Evolutionary conservation across 73 alveolate genomes (phyloP).

Genomic region (Paramecium biaurelia): DNA sequence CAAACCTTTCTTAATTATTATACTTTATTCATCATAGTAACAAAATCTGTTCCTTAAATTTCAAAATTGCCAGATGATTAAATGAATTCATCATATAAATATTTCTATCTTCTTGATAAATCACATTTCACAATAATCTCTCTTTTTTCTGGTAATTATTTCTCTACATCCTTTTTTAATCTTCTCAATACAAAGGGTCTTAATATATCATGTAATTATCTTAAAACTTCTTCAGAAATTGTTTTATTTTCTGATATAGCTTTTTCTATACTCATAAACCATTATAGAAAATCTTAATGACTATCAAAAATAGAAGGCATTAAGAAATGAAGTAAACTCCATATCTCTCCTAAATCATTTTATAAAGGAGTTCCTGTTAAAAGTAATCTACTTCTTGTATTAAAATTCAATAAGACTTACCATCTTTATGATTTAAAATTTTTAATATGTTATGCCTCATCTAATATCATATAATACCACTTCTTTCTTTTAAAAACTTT

Average conservation of each 20-base stretch:
- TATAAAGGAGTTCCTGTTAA: slow-evolving; percentile 99
- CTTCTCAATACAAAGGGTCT: slow-evolving; percentile 98
- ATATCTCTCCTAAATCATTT: slow-evolving; percentile 99
- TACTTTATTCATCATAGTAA: slow-evolving; percentile 96
- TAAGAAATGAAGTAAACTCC: slow-evolving; percentile 99
- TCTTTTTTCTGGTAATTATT: slow-evolving; percentile 95
- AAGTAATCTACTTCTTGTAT: slow-evolving; percentile 95
- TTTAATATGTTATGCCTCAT: slow-evolving; percentile 99
- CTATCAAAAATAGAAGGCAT: slow-evolving; percentile 91
- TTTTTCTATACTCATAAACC: slow-evolving; percentile 91
- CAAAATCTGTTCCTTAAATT: slow-evolving; percentile 86
- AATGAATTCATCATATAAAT: slow-evolving; percentile 97
- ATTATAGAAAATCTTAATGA: slow-evolving; percentile 65
- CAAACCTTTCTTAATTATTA: slow-evolving; percentile 98
- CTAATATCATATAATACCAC: slow-evolving; percentile 99
- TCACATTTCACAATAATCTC: slow-evolving; percentile 95
- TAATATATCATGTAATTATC: slow-evolving; percentile 88
- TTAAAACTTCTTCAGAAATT: slow-evolving; percentile 81
- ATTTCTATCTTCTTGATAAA: slow-evolving; percentile 95
- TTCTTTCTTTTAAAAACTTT: slow-evolving; percentile 96
- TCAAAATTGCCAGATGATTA: slow-evolving; percentile 80
- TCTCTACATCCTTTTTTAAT: slow-evolving; percentile 97
- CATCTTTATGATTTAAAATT: slow-evolving; percentile 98
- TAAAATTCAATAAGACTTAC: slow-evolving; percentile 97
- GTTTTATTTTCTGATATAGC: slow-evolving; percentile 88